A percentile compares a stretch with the other conserved stretches of the same genome.
Evolutionary conservation across 257 asterid species (phyloP).

Genomic region (Cruciata laevipes): DNA sequence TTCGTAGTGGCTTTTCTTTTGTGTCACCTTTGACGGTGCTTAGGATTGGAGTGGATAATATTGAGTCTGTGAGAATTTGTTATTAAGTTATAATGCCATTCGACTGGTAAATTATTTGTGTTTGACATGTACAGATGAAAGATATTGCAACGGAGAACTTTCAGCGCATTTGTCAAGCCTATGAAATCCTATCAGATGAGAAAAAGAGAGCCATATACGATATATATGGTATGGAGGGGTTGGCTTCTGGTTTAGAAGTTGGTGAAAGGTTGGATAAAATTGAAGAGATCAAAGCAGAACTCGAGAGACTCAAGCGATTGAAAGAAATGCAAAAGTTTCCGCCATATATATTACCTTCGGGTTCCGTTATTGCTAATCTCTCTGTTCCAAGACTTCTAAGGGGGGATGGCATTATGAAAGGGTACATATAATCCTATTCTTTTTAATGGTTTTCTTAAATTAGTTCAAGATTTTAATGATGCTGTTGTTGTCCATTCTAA

Average conservation of each 20-base stretch:
- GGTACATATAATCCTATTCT: conserved; percentile 36
- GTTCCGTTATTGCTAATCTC: conserved; percentile 68
- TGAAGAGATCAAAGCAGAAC: conserved; percentile 90
- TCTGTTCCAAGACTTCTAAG: conserved; percentile 64
- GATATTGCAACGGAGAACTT: conserved; percentile 94
- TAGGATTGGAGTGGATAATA: conserved; percentile 1
- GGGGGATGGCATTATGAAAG: conserved; percentile 94
- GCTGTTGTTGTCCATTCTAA: background rate
- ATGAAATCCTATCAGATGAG: conserved; percentile 82
- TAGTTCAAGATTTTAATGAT: conserved; percentile 1
- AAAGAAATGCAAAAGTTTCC: conserved; percentile 61
- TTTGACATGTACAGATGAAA: conserved; percentile 59
- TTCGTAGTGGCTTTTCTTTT: background rate
- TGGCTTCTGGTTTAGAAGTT: conserved; percentile 88
- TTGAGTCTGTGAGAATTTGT: conserved; percentile 5
- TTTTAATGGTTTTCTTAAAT: conserved; percentile 12
- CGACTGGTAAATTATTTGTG: background rate
- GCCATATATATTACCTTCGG: conserved; percentile 62
- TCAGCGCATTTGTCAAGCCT: conserved; percentile 94
- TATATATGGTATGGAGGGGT: conserved; percentile 95
- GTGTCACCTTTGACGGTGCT: background rate
- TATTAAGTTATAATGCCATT: background rate
- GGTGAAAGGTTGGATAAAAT: conserved; percentile 72
- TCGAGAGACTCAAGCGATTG: conserved; percentile 65
- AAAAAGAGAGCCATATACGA: conserved; percentile 74